phyloP scores from a whole-genome alignment of 768 basidiomycete species.

The Coprinellus micaceus region DNA sequence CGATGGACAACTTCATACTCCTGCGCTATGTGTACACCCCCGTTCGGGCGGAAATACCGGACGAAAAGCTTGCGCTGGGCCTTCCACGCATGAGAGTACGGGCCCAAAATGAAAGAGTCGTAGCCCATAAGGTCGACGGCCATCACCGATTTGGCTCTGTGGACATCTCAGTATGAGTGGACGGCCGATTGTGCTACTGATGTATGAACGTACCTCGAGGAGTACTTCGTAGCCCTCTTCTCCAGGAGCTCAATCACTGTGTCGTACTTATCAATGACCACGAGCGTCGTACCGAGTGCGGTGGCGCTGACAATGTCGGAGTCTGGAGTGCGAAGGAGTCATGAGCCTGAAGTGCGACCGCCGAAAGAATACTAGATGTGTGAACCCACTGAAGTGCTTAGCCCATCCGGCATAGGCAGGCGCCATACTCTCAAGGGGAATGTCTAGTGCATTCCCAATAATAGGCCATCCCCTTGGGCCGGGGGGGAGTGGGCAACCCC shows the following conservation, averaged over 20 bases:
- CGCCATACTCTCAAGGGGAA: neutral
- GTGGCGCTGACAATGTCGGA: constrained; percentile 14
- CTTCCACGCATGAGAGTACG: constrained; percentile 40
- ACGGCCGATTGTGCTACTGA: no score
- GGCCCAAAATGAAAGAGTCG: constrained; percentile 38
- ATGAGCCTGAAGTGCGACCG: no score
- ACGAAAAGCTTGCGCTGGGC: constrained; percentile 37
- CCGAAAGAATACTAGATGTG: neutral
- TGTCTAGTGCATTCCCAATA: constrained; percentile 8
- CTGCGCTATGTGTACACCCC: constrained; percentile 28
- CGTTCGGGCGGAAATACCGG: constrained; percentile 35
- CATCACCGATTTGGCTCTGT: neutral
- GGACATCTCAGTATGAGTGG: neutral
- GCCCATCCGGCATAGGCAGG: neutral
- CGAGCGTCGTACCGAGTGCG: constrained; percentile 9
- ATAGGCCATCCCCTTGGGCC: constrained; percentile 5
- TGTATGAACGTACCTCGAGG: constrained; percentile 14
- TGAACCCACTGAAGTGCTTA: neutral
- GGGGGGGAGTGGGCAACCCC: constrained; percentile 1
- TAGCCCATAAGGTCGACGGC: constrained; percentile 31
- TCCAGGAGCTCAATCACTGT: constrained; percentile 10
- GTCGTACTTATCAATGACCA: constrained; percentile 8
- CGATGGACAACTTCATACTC: constrained; percentile 10
- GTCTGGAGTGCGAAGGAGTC: neutral
- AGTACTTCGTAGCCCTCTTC: constrained; percentile 8